These are phyloP conservation scores for Lycium barbarum DNA, from an alignment of 257 asterid species.

Conservation along the genomic window DNA sequence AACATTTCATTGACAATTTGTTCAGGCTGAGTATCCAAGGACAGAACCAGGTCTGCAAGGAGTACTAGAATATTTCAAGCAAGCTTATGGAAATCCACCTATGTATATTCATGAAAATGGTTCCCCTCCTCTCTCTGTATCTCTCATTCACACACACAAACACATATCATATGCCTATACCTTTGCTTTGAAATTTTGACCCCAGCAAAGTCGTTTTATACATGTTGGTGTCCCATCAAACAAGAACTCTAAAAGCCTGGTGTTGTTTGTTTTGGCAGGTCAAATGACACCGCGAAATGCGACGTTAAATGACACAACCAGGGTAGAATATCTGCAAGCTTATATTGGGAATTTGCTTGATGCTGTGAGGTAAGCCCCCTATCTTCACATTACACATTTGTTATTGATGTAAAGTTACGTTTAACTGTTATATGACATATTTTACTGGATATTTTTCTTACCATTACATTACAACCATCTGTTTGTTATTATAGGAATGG, in stretches of 20 bases:
- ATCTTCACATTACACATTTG: background rate
- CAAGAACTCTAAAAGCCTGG: slow-evolving; percentile 29
- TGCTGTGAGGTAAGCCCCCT: slow-evolving; percentile 39
- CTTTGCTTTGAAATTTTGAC: background rate
- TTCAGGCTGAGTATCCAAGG: background rate
- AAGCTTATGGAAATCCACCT: slow-evolving; percentile 57
- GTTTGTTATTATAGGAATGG: slow-evolving; percentile 50
- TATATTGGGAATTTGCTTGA: slow-evolving; percentile 42
- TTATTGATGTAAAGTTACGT: no score
- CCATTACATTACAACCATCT: background rate
- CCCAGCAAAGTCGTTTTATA: background rate
- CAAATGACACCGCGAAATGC: background rate
- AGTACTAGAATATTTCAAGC: slow-evolving; percentile 32
- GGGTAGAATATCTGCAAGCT: slow-evolving; percentile 34
- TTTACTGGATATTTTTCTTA: no score
- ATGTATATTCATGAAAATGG: slow-evolving; percentile 53
- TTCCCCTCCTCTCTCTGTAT: slow-evolving; percentile 14
- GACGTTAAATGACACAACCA: slow-evolving; percentile 31
- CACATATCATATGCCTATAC: no score
- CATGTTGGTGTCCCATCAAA: background rate
- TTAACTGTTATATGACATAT: no score
- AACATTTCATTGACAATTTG: background rate
- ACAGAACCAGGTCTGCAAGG: slow-evolving; percentile 11
- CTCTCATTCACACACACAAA: background rate
- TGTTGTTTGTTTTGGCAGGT: slow-evolving; percentile 33